phyloP scores from a whole-genome alignment of 768 basidiomycete genomes.

The Auriculariales sp. region DNA sequence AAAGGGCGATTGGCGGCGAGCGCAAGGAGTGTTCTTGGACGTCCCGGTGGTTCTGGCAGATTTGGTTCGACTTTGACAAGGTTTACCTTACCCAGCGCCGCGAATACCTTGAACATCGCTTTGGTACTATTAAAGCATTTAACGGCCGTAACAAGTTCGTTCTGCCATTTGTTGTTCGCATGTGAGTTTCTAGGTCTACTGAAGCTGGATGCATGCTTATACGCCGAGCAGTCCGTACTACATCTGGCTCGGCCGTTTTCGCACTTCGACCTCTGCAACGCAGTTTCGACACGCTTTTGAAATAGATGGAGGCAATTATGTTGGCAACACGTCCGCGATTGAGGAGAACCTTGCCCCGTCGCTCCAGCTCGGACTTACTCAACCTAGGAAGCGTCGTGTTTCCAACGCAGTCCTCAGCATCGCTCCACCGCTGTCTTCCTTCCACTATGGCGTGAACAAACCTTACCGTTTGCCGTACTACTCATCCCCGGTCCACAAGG shows the following conservation, averaged over 20 bases:
- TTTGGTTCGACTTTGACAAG: slow-evolving; percentile 48
- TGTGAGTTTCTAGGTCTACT: slow-evolving; percentile 23
- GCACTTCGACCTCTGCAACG: slow-evolving; percentile 45
- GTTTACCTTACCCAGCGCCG: slow-evolving; percentile 41
- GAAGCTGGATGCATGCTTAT: slow-evolving; percentile 2
- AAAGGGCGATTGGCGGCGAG: slow-evolving; percentile 47
- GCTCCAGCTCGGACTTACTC: slow-evolving; percentile 24
- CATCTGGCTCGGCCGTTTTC: slow-evolving; percentile 60
- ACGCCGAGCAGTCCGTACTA: slow-evolving; percentile 39
- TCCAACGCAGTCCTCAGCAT: slow-evolving; percentile 26
- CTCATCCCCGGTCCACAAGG: slow-evolving; percentile 52
- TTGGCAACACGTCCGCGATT: slow-evolving; percentile 32
- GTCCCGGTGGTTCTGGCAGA: slow-evolving; percentile 67
- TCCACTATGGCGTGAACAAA: slow-evolving; percentile 46
- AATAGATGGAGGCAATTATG: slow-evolving; percentile 43
- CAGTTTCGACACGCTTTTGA: slow-evolving; percentile 44
- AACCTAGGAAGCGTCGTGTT: slow-evolving; percentile 8
- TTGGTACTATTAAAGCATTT: slow-evolving; percentile 58
- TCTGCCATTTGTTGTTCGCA: slow-evolving; percentile 49
- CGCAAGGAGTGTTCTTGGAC: slow-evolving; percentile 50
- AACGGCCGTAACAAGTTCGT: slow-evolving; percentile 62
- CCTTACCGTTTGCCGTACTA: slow-evolving; percentile 60
- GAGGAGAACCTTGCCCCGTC: slow-evolving; percentile 20
- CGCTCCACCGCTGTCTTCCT: slow-evolving; percentile 40
- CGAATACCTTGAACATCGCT: slow-evolving; percentile 65